A percentile compares a stretch with the other conserved stretches of the same genome.
Evolutionary conservation across 208 protist species (phyloP).

Genomic region (Angomonas deanei): DNA sequence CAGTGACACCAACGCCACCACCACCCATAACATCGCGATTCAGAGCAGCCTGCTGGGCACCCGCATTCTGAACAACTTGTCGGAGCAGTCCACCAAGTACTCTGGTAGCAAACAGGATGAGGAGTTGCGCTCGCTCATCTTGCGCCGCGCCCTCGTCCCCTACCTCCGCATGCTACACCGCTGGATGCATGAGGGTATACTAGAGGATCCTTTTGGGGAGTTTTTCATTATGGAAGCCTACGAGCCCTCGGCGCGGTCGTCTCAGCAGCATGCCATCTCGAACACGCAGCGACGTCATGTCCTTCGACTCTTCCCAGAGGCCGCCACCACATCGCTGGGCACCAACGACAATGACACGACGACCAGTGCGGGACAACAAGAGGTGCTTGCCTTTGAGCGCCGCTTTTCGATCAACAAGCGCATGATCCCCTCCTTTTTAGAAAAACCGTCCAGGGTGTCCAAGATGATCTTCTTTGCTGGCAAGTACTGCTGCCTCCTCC

Average conservation of each 20-base stretch:
- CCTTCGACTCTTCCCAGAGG: conserved; percentile 20
- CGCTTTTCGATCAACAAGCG: conserved; percentile 84
- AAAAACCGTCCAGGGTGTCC: conserved; percentile 40
- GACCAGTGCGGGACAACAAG: conserved; percentile 13
- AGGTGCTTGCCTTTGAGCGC: conserved; percentile 51
- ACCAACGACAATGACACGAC: background rate
- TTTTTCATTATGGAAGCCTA: conserved; percentile 76
- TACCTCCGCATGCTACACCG: conserved; percentile 72
- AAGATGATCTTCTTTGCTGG: conserved; percentile 85
- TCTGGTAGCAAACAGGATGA: conserved; percentile 73
- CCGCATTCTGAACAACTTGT: conserved; percentile 75
- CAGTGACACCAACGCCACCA: conserved; percentile 1
- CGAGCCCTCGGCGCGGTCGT: conserved; percentile 3
- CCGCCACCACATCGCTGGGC: conserved; percentile 9
- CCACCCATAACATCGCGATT: background rate
- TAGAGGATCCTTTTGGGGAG: conserved; percentile 79
- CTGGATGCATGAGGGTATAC: conserved; percentile 81
- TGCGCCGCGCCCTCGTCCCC: conserved; percentile 68
- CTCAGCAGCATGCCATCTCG: conserved; percentile 6
- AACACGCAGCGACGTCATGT: conserved; percentile 19
- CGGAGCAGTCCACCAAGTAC: conserved; percentile 49
- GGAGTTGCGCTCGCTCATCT: conserved; percentile 56
- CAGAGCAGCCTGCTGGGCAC: conserved; percentile 35
- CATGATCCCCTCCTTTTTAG: conserved; percentile 72
- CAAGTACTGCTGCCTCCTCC: conserved; percentile 83